Base-by-base conservation (phyloP, 441 rosid species). In the Macaranga tanarius region DNA sequence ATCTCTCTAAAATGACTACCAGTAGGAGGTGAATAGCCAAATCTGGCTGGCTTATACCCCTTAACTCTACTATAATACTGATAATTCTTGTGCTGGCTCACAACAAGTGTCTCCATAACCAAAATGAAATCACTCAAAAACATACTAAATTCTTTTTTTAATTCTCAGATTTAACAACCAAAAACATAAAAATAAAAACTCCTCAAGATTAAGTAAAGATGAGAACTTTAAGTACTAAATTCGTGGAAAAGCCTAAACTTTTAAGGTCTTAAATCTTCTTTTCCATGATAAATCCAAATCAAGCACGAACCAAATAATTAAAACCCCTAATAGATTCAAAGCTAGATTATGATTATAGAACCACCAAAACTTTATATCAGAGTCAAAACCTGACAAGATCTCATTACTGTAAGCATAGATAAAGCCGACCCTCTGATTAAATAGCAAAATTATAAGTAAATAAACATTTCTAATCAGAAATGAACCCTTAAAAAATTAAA, bases 41-140 rank as follows among this genome's bases (percentile, higher is more conserved):
- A 82, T 58, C 87, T 74, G 50, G 75, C 90, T 55, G 86, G 73
- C 17, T 80, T 84, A 28, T 81, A 62, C 12, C 84, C 70, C 69
- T 77, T 86, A 44, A 83, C 76, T 80, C 80, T 76, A 67, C 81
- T 67, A 74, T 78, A 81, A 73, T 80, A 92, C 71, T 42, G 26
- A 20, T 90, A 92, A 69, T 82, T 86, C 83, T 82, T 85, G 73
- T 89, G 88, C 74, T 91, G 90, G 54, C 83, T 85, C 31, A 82
- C 82, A 74, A 80, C 84, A 71, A 95, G 92, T 58, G 90, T 90
- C 89, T 87, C 99, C 99, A 92, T 95, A 57, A 59, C 60, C 63
- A 60, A 15, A 73, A 62, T 65, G 54, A 34, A 57, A 44, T 62
- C n/a, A 79, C 77, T 42, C 22, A 69, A 57, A 42, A 71, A 74